A percentile compares a stretch with the other conserved stretches of the same genome.
Conservation (phyloP, 306 rosid genomes). For the Mimosa pudica region DNA sequence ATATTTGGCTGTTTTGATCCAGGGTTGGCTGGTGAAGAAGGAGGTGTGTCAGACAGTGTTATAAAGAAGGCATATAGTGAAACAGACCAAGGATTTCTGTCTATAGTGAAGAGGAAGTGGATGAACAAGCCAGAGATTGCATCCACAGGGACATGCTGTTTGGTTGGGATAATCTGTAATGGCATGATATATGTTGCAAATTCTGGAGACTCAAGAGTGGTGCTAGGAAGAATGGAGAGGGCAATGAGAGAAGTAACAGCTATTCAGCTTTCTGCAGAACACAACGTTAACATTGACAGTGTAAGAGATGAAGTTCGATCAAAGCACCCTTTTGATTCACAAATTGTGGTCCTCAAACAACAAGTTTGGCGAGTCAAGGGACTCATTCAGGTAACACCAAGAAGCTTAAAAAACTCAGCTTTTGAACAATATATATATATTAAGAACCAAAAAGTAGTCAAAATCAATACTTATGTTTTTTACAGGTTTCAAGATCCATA, state of each 20-base stretch:
- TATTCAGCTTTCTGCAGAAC: conserved; percentile 77
- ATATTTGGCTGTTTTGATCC: conserved; percentile 37
- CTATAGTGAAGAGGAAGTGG: conserved; percentile 77
- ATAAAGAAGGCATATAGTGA: conserved; percentile 62
- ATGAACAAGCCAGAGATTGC: conserved; percentile 73
- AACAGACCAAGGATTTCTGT: conserved; percentile 79
- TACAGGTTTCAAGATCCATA: conserved; percentile 79
- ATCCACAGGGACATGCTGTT: conserved; percentile 80
- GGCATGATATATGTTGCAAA: conserved; percentile 74
- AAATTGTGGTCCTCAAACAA: conserved; percentile 70
- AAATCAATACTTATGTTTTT: neutral
- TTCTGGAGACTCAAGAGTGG: conserved; percentile 80
- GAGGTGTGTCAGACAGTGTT: conserved; percentile 65
- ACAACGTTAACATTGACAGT: conserved; percentile 70
- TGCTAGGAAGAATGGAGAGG: conserved; percentile 70
- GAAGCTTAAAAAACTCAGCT: too few species aligned
- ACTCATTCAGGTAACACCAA: conserved; percentile 75
- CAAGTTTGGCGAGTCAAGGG: conserved; percentile 96
- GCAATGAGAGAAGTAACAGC: conserved; percentile 66
- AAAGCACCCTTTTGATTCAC: conserved; percentile 73
- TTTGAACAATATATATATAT: too few species aligned
- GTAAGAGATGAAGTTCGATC: conserved; percentile 76
- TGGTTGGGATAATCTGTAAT: conserved; percentile 78
- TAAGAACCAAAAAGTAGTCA: neutral
- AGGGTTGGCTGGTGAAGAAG: conserved; percentile 65